A percentile compares a stretch with the other conserved stretches of the same genome.
These are phyloP conservation scores for Zoysia matrella DNA, from an alignment of 202 grass and related monocot genomes.

Conservation along the genomic window DNA sequence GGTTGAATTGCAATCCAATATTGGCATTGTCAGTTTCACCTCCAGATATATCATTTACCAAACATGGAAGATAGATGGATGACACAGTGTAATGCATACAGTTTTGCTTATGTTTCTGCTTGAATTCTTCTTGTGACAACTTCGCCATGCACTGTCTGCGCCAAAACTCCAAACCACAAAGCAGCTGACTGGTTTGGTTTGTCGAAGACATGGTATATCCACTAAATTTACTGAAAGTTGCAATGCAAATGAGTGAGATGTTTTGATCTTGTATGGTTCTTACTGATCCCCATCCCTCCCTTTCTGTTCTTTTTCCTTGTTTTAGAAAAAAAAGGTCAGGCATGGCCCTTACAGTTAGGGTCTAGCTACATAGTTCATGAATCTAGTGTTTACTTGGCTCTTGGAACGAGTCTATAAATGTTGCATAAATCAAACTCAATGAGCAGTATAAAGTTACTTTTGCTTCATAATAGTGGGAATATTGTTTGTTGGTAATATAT, in stretches of 20 bases:
- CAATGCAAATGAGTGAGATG: background rate
- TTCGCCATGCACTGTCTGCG: background rate
- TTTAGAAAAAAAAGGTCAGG: background rate
- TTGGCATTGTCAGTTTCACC: background rate
- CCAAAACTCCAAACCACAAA: background rate
- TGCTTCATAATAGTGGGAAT: background rate
- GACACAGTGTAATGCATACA: background rate
- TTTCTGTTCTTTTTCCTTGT: background rate
- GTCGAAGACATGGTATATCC: background rate
- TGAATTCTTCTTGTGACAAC: background rate
- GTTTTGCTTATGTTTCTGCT: background rate
- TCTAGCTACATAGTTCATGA: background rate
- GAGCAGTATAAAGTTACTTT: background rate
- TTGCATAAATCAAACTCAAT: background rate
- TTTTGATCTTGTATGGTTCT: background rate
- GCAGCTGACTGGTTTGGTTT: background rate
- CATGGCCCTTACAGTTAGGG: background rate
- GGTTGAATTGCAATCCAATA: constrained; percentile 13
- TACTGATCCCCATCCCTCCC: background rate
- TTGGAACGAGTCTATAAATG: background rate
- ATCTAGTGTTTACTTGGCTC: background rate
- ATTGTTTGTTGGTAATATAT: background rate
- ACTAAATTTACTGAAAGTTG: background rate
- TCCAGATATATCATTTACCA: background rate
- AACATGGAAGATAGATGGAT: constrained; percentile 2